A percentile compares a stretch with the other conserved stretches of the same genome.
phyloP scores from a whole-genome alignment of 2,329 filamentous ascomycete genomes.

The Scorias spongiosa region DNA sequence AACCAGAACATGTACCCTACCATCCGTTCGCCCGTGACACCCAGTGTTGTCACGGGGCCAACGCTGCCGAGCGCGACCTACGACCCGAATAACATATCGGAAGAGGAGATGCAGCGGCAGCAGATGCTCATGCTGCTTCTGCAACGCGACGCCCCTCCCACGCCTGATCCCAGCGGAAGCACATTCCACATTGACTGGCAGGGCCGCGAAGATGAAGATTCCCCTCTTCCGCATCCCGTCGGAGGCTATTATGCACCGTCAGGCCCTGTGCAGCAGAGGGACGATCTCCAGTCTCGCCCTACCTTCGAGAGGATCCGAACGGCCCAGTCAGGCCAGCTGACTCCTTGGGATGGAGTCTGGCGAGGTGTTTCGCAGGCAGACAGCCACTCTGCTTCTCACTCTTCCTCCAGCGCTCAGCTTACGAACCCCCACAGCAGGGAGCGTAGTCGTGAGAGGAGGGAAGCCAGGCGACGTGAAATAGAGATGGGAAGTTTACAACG shows the following conservation, averaged over 20 bases:
- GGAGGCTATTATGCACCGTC: conserved; percentile 14
- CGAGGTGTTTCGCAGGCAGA: conserved; percentile 13
- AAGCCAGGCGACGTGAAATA: conserved; percentile 24
- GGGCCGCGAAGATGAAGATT: conserved; percentile 13
- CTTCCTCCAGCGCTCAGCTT: not conserved
- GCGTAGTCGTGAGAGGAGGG: conserved; percentile 18
- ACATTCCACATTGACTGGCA: conserved; percentile 29
- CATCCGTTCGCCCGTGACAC: conserved; percentile 8
- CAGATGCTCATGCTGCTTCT: conserved; percentile 35
- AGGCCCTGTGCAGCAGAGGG: not conserved
- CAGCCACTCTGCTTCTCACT: conserved; percentile 10
- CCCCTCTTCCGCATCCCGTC: conserved; percentile 6
- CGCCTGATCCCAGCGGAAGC: conserved; percentile 20
- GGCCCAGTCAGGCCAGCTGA: conserved; percentile 8
- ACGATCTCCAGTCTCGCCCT: not conserved
- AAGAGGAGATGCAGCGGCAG: conserved; percentile 35
- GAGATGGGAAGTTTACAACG: conserved; percentile 17
- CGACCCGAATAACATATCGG: conserved; percentile 23
- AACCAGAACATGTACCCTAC: conserved; percentile 32
- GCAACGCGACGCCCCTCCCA: conserved; percentile 13
- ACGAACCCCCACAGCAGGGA: conserved; percentile 9
- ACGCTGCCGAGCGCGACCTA: conserved; percentile 6
- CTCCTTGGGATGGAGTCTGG: conserved; percentile 20
- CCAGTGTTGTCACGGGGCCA: conserved; percentile 3
- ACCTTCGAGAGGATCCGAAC: conserved; percentile 5